These are phyloP conservation scores for Scheffersomyces amazonensis DNA, from an alignment of 805 yeast genomes.

Conservation along the genomic window DNA sequence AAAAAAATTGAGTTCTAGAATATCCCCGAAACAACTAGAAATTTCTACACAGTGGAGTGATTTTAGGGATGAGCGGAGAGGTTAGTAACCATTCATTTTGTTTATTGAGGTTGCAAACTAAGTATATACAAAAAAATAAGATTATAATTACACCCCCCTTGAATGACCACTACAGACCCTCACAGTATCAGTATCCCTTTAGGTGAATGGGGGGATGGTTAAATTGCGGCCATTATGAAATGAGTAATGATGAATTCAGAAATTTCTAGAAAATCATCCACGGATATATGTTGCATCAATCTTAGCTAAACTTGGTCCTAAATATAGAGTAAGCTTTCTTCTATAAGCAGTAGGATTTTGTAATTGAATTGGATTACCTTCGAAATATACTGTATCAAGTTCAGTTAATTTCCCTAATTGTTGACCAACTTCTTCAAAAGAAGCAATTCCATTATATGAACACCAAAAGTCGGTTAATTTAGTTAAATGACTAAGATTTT, in stretches of 20 bases:
- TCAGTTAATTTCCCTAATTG: slow-evolving; percentile 61
- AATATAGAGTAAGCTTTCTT: slow-evolving; percentile 70
- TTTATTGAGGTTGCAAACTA: too few species aligned
- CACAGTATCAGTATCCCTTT: too few species aligned
- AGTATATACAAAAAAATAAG: too few species aligned
- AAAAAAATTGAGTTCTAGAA: neutral
- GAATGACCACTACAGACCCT: too few species aligned
- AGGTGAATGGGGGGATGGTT: neutral
- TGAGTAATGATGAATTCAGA: neutral
- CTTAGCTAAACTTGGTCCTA: slow-evolving; percentile 71
- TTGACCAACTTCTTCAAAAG: slow-evolving; percentile 65
- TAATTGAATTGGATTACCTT: slow-evolving; percentile 84
- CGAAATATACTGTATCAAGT: slow-evolving; percentile 88
- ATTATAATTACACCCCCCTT: too few species aligned
- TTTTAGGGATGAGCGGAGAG: too few species aligned
- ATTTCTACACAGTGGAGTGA: neutral
- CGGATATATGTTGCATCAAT: slow-evolving; percentile 83
- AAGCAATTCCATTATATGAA: slow-evolving; percentile 66
- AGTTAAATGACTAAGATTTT: slow-evolving; percentile 60
- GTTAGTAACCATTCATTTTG: too few species aligned
- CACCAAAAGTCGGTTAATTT: slow-evolving; percentile 94
- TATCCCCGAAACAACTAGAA: neutral
- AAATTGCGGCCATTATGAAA: neutral
- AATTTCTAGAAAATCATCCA: neutral
- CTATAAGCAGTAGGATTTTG: slow-evolving; percentile 78